Percentiles rank a stretch among this genome's conserved stretches.
phyloP scores from a whole-genome alignment of 768 basidiomycete genomes.

The Cystofilobasidium capitatum region DNA sequence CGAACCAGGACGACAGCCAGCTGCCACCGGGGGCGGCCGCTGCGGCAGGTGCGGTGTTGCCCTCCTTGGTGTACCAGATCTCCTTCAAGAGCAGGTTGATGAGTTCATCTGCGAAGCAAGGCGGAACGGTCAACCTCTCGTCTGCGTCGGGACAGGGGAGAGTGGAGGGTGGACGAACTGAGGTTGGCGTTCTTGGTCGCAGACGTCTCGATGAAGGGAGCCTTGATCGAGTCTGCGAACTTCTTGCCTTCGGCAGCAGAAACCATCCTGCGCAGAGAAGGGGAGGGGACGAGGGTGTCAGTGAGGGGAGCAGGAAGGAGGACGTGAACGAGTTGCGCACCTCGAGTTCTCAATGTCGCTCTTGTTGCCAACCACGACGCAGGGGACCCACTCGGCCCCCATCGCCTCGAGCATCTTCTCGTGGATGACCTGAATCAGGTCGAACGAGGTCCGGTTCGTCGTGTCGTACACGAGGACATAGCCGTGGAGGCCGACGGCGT shows the following conservation, averaged over 20 bases:
- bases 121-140: neutral
- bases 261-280: conserved; percentile 11
- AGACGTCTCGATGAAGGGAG: conserved; percentile 25
- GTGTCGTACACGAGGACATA: conserved; percentile 27
- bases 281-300: neutral
- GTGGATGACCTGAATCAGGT: conserved; percentile 25
- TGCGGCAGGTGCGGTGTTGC: conserved; percentile 8
- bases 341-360: conserved; percentile 20
- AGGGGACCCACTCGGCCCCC: conserved; percentile 27
- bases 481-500: conserved; percentile 26
- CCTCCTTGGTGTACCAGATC: conserved; percentile 17
- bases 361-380: conserved; percentile 27
- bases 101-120: conserved; percentile 14
- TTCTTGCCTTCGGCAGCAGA: conserved; percentile 21
- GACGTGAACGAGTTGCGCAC: neutral
- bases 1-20: conserved; percentile 24
- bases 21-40: conserved; percentile 9
- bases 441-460: conserved; percentile 25
- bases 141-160: neutral
- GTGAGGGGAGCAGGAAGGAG: neutral
- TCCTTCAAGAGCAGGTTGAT: conserved; percentile 23
- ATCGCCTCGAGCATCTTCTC: conserved; percentile 28
- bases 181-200: conserved; percentile 25
- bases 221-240: conserved; percentile 24
- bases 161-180: neutral